These are phyloP conservation scores for Pseudonectria foliicola DNA, from an alignment of 2,329 filamentous ascomycete genomes.

Conservation along the genomic window DNA sequence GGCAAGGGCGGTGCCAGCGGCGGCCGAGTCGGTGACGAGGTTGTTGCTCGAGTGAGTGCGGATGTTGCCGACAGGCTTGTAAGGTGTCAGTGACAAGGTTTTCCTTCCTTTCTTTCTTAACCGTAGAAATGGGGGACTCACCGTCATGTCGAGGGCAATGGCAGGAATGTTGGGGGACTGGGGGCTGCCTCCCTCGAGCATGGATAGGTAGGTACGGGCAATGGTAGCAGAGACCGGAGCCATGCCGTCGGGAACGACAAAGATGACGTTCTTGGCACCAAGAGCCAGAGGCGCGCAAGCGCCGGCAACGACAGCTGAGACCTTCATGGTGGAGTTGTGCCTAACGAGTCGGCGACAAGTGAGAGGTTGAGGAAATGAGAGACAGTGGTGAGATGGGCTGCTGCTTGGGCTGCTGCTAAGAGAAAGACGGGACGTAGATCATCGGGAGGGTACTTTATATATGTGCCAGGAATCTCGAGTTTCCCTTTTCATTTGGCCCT, in stretches of 20 bases:
- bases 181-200: slow-evolving; percentile 4
- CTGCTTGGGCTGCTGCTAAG: too few species aligned
- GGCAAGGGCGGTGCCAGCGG: slow-evolving; percentile 30
- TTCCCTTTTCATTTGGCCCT: too few species aligned
- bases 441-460: too few species aligned
- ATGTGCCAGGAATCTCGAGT: too few species aligned
- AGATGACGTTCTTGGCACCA: slow-evolving; percentile 14
- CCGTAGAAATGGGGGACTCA: not conserved
- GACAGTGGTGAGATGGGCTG: too few species aligned
- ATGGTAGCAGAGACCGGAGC: slow-evolving; percentile 7
- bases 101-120: not conserved
- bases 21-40: slow-evolving; percentile 31
- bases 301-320: slow-evolving; percentile 4
- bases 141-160: slow-evolving; percentile 1
- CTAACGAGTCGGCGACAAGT: too few species aligned
- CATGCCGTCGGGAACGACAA: slow-evolving; percentile 12
- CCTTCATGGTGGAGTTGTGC: slow-evolving; percentile 3
- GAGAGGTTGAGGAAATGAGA: too few species aligned
- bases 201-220: slow-evolving; percentile 5
- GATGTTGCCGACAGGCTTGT: slow-evolving; percentile 7
- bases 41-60: slow-evolving; percentile 23
- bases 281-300: slow-evolving; percentile 4
- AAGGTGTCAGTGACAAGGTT: not conserved
- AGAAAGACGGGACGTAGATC: too few species aligned
- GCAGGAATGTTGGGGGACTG: not conserved